Base-by-base conservation (phyloP, 495 filamentous ascomycete genomes). In the Lasiosphaeriaceae sp. region DNA sequence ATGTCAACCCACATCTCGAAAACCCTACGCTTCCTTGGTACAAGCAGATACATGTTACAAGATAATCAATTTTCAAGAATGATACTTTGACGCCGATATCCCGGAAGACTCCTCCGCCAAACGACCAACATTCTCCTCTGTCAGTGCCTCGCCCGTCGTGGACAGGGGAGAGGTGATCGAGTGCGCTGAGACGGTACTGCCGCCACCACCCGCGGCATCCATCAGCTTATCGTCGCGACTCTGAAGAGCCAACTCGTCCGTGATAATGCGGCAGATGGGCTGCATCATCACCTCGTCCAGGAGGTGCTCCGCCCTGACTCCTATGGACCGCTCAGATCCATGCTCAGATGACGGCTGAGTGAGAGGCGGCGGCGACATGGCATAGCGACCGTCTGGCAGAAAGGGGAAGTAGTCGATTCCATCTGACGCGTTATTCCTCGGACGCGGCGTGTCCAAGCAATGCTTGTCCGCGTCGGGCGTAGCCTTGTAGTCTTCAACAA, bases 211-310 rank as follows among this genome's bases (percentile, higher is more conserved):
- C 1, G 65, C 68, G 21, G 66, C 70, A 47, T 68, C 70, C 43
- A 71, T 65, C 60, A 73, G 64, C 66, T 71, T 73, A 64, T 73
- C 68, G 55, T 71, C 63, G 31, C 68, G 47, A 46, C 66, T 46
- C 52, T 68, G 62, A 63, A 70, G 59, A 23, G 65, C 68, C 11
- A 57, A 52, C 54, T 73, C 66, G 39, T 69, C 57, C 21, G 54
- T 63, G 7, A 65, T 56, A 17, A 62, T 60, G 24, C 59, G 56
- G 5, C 63, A 54, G 16, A 62, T 39, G n/a, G 62, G 58, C 46
- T 69, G 61, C 16, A 62, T 53, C 11, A 63, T 50, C 17, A 60
- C 64, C 17, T 59, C 57, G 0, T 62, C 62, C 17, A 59, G 56
- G 16, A 55, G 39, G 9, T 12, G n/a, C 4, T 43, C 39, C 39